Conservation (phyloP, 129 eudicot species). For the Lonicera japonica region DNA sequence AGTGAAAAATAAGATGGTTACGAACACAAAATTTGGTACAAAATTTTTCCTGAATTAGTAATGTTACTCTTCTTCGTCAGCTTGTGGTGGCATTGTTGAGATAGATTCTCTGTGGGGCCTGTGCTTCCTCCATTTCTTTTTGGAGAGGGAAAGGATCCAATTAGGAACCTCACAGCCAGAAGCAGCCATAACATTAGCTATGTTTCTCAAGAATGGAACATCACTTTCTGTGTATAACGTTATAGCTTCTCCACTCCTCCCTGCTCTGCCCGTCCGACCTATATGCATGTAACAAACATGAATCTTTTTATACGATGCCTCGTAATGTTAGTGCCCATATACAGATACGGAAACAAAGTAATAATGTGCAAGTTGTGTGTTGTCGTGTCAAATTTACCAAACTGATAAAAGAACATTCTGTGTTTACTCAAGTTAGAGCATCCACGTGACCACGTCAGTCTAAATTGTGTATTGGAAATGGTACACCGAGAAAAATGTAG, state of each 20-base stretch:
- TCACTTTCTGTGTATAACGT: constrained; percentile 90
- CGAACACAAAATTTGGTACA: no score
- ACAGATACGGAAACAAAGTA: neutral
- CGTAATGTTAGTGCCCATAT: no score
- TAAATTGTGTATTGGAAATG: no score
- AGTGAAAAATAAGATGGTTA: no score
- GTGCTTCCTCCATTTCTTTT: constrained; percentile 83
- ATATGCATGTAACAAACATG: neutral
- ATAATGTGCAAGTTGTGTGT: no score
- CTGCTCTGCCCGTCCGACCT: constrained; percentile 98
- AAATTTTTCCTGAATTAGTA: no score
- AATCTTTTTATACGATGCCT: no score
- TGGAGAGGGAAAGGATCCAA: constrained; percentile 65
- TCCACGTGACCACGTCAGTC: no score
- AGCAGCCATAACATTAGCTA: constrained; percentile 79
- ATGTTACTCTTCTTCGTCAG: constrained; percentile 32
- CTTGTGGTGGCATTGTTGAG: constrained; percentile 28
- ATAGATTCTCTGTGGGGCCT: constrained; percentile 76
- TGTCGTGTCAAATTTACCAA: no score
- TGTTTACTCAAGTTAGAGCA: no score
- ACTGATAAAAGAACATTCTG: no score
- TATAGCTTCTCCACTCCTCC: constrained; percentile 89
- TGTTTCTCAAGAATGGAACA: constrained; percentile 56
- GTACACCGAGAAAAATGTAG: no score
- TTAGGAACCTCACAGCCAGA: constrained; percentile 89